These are phyloP conservation scores for Planoprotostelium fungivorum DNA, from an alignment of 78 protist genomes.

Conservation along the genomic window DNA sequence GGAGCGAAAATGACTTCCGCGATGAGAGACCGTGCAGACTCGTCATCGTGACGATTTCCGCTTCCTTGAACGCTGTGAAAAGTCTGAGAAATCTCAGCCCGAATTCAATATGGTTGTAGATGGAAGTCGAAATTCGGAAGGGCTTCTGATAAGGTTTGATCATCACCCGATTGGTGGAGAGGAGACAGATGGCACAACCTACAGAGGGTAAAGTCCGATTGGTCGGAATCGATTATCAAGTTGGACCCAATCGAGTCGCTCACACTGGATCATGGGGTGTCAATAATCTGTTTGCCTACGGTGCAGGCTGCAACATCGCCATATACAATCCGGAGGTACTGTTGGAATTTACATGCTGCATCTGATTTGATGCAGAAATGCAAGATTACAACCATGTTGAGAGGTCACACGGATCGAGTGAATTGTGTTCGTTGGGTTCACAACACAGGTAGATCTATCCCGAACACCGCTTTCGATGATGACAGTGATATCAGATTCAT, in stretches of 20 bases:
- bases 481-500: not conserved
- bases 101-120: too few relatives aligned
- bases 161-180: too few relatives aligned
- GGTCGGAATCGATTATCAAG: not conserved
- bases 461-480: not conserved
- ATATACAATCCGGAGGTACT: constrained; percentile 11
- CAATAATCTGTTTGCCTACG: constrained; percentile 38
- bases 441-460: not conserved
- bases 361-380: not conserved
- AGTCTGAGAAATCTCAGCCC: too few relatives aligned
- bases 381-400: constrained; percentile 17
- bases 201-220: too few relatives aligned
- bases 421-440: constrained; percentile 49
- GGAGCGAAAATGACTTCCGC: not conserved
- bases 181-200: too few relatives aligned
- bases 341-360: not conserved
- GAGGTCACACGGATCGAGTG: constrained; percentile 59
- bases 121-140: too few relatives aligned
- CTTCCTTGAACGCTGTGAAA: not conserved
- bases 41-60: not conserved
- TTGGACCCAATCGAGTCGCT: constrained; percentile 44
- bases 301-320: constrained; percentile 48
- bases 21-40: not conserved
- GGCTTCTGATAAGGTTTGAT: too few relatives aligned
- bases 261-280: constrained; percentile 49